Percentiles rank a stretch among this genome's conserved stretches.
Evolutionary conservation across 805 yeast genomes (phyloP).

Genomic region (Nakazawaea holstii): DNA sequence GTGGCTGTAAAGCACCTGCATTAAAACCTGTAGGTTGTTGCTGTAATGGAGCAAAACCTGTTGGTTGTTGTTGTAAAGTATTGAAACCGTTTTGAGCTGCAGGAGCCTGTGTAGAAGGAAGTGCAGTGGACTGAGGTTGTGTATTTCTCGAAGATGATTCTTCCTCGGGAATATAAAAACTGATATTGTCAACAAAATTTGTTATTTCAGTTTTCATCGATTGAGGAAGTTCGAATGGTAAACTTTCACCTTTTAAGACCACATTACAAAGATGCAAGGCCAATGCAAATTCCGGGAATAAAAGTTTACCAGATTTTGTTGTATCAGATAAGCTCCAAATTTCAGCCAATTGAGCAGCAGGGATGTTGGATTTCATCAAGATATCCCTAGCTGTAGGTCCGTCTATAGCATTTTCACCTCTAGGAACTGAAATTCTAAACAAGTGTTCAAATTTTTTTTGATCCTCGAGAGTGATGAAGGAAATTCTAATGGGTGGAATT

Average conservation of each 20-base stretch:
- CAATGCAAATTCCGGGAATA: slow-evolving; percentile 92
- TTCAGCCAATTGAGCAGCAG: slow-evolving; percentile 70
- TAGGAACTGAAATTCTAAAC: slow-evolving; percentile 72
- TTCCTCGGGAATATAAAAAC: slow-evolving; percentile 67
- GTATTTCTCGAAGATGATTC: slow-evolving; percentile 10
- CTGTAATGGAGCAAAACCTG: slow-evolving; percentile 22
- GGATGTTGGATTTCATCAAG: slow-evolving; percentile 71
- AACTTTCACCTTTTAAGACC: slow-evolving; percentile 69
- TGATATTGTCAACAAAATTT: slow-evolving; percentile 85
- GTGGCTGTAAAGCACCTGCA: slow-evolving; percentile 35
- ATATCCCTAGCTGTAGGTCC: slow-evolving; percentile 78
- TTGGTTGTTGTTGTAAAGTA: slow-evolving; percentile 15
- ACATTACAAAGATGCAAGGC: slow-evolving; percentile 83
- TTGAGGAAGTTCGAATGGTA: slow-evolving; percentile 70
- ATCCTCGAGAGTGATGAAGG: slow-evolving; percentile 80
- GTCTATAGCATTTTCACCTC: slow-evolving; percentile 60
- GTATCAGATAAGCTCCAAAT: slow-evolving; percentile 94
- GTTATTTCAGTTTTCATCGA: slow-evolving; percentile 78
- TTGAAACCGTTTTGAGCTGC: too few relatives aligned
- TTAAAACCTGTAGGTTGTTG: slow-evolving; percentile 30
- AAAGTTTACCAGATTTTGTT: slow-evolving; percentile 72
- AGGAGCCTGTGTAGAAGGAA: slow-evolving; percentile 19
- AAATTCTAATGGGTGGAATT: slow-evolving; percentile 71
- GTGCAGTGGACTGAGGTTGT: slow-evolving; percentile 11
- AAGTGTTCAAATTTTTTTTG: slow-evolving; percentile 83